A percentile compares a stretch with the other conserved stretches of the same genome.
Evolutionary conservation across 148 eudicot genomes (phyloP).

Genomic region (Talinum fruticosum): DNA sequence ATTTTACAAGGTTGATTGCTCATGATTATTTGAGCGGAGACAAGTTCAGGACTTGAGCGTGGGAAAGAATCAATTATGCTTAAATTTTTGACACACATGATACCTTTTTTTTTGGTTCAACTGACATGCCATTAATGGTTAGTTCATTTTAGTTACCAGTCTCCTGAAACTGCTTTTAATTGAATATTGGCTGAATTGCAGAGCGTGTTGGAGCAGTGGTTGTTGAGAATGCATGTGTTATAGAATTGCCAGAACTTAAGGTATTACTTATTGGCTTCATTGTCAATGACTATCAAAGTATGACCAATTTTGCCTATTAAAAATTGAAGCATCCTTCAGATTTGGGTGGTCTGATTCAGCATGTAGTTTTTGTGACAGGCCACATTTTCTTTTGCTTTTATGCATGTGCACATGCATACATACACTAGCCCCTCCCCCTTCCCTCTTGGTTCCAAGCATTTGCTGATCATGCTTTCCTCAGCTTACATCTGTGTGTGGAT

Average conservation of each 20-base stretch:
- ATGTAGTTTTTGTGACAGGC: not conserved
- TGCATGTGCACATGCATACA: no score
- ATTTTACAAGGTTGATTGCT: not conserved
- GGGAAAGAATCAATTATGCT: not conserved
- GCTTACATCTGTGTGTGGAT: no score
- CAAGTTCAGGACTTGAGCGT: not conserved
- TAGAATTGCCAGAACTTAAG: slow-evolving; percentile 84
- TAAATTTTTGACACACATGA: not conserved
- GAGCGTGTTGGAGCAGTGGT: slow-evolving; percentile 77
- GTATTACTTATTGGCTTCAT: slow-evolving; percentile 32
- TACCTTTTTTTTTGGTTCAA: no score
- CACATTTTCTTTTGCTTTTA: not conserved
- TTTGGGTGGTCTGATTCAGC: not conserved
- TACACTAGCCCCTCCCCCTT: no score
- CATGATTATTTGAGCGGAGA: not conserved
- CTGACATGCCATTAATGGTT: not conserved
- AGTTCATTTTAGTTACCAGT: not conserved
- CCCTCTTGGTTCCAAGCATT: no score
- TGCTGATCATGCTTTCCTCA: no score
- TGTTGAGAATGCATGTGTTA: slow-evolving; percentile 93
- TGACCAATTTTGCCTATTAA: not conserved
- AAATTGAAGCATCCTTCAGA: not conserved
- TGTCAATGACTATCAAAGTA: not conserved
- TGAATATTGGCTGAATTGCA: slow-evolving; percentile 30
- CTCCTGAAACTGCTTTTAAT: not conserved